Conservation (phyloP, 1,139 yeast genomes). For the Suhomyces wounanorum region DNA sequence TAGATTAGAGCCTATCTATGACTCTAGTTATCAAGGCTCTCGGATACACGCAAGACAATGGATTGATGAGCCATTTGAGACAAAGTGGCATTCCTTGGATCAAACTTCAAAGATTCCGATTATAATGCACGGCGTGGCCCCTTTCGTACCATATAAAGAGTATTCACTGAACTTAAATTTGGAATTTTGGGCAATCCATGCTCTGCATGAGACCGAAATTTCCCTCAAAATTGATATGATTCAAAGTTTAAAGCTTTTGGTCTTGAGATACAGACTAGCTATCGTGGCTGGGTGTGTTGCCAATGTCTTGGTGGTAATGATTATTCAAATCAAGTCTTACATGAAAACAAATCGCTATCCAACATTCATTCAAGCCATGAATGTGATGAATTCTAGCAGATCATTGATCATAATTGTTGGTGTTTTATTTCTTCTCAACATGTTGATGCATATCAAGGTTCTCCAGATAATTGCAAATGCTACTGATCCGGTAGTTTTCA, state of each 20-base stretch:
- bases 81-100: conserved; percentile 70
- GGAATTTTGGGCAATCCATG: conserved; percentile 42
- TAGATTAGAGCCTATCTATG: conserved; percentile 26
- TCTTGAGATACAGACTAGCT: conserved; percentile 64
- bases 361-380: conserved; percentile 50
- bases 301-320: conserved; percentile 44
- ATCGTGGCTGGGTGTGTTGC: conserved; percentile 59
- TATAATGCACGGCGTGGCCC: conserved; percentile 74
- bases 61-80: conserved; percentile 66
- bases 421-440: conserved; percentile 37
- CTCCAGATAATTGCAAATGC: conserved; percentile 30
- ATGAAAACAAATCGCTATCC: conserved; percentile 47
- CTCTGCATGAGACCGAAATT: conserved; percentile 31
- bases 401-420: conserved; percentile 22
- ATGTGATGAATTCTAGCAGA: conserved; percentile 27
- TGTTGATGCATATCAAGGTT: conserved; percentile 27
- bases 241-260: conserved; percentile 52
- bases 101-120: conserved; percentile 34
- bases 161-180: conserved; percentile 35
- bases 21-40: neutral
- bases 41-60: conserved; percentile 53
- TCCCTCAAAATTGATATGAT: conserved; percentile 44
- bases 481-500: conserved; percentile 60
- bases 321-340: conserved; percentile 48
- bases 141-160: conserved; percentile 62